A percentile compares a stretch with the other conserved stretches of the same genome.
phyloP scores from a whole-genome alignment of 352 stramenopile genomes.

The Phytophthora sansomeana region DNA sequence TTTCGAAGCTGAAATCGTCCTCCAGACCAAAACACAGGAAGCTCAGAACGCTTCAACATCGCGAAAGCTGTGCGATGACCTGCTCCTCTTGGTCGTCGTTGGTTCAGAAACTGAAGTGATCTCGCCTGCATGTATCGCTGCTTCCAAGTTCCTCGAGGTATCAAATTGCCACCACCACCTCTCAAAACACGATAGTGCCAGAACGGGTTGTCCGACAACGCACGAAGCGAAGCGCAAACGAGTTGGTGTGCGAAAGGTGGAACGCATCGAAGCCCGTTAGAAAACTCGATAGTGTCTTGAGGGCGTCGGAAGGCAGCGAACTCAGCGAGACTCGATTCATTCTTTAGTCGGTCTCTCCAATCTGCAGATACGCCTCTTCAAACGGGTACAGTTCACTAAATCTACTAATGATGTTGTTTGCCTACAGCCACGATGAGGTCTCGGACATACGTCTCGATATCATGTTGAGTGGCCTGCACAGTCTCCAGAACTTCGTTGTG shows the following conservation, averaged over 20 bases:
- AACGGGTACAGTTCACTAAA: too few relatives aligned
- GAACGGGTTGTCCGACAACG: slow-evolving; percentile 15
- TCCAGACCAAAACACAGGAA: slow-evolving; percentile 1
- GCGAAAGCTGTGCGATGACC: background rate
- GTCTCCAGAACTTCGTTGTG: slow-evolving; percentile 94
- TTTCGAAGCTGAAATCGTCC: slow-evolving; percentile 9
- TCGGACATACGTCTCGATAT: slow-evolving; percentile 27
- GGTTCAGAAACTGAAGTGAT: slow-evolving; percentile 4
- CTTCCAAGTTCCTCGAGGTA: background rate
- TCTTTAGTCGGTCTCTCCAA: background rate
- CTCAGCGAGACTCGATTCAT: slow-evolving; percentile 8
- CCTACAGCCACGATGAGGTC: slow-evolving; percentile 18
- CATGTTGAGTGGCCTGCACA: slow-evolving; percentile 54
- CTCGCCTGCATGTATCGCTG: slow-evolving; percentile 3
- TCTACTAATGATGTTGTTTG: slow-evolving; percentile 6
- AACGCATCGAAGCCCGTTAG: slow-evolving; percentile 20
- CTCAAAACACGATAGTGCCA: slow-evolving; percentile 9
- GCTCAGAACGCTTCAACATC: background rate
- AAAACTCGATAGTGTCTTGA: slow-evolving; percentile 5
- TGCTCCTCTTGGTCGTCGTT: background rate
- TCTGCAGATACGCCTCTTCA: background rate
- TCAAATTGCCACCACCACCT: background rate
- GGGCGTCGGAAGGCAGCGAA: slow-evolving; percentile 5
- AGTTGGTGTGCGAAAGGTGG: slow-evolving; percentile 16
- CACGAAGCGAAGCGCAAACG: slow-evolving; percentile 8